A percentile compares a stretch with the other conserved stretches of the same genome.
Evolutionary conservation across 345 rosid genomes (phyloP).

Genomic region (Ceriops tagal): DNA sequence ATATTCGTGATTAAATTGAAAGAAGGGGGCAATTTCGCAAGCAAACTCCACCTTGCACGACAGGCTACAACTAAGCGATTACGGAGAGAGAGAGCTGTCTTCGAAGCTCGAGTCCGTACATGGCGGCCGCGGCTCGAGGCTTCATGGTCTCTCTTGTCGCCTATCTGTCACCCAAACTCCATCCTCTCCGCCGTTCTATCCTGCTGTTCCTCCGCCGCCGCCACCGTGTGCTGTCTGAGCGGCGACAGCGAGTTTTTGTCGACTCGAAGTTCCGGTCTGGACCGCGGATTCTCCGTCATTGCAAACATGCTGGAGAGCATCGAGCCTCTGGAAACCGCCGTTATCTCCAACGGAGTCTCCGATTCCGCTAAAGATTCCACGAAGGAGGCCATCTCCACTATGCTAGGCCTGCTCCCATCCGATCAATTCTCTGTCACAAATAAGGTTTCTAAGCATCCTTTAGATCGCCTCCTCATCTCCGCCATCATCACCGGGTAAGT

Average conservation of each 20-base stretch:
- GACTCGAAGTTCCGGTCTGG: slow-evolving; percentile 59
- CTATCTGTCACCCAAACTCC: slow-evolving; percentile 25
- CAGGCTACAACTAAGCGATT: background rate
- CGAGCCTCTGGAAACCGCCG: slow-evolving; percentile 72
- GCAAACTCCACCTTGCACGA: background rate
- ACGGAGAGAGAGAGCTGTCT: slow-evolving; percentile 13
- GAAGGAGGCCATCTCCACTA: slow-evolving; percentile 82
- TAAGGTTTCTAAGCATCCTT: slow-evolving; percentile 53
- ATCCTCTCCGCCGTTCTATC: background rate
- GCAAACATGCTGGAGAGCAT: slow-evolving; percentile 67
- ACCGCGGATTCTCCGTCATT: slow-evolving; percentile 68
- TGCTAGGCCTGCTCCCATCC: slow-evolving; percentile 90
- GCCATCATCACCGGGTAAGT: slow-evolving; percentile 80
- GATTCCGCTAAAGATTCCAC: slow-evolving; percentile 82
- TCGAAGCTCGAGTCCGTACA: slow-evolving; percentile 17
- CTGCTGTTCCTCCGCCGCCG: slow-evolving; percentile 9
- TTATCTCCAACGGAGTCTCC: slow-evolving; percentile 73
- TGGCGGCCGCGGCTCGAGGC: slow-evolving; percentile 68
- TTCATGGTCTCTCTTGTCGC: slow-evolving; percentile 43
- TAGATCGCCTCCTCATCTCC: slow-evolving; percentile 63
- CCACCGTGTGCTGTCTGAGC: slow-evolving; percentile 2
- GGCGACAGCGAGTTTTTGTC: slow-evolving; percentile 46
- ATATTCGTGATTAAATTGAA: background rate
- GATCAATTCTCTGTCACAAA: slow-evolving; percentile 63
- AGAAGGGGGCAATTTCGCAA: background rate